Conservation (phyloP, 2,329 filamentous ascomycete species). For the Trichophyton schoenleinii region DNA sequence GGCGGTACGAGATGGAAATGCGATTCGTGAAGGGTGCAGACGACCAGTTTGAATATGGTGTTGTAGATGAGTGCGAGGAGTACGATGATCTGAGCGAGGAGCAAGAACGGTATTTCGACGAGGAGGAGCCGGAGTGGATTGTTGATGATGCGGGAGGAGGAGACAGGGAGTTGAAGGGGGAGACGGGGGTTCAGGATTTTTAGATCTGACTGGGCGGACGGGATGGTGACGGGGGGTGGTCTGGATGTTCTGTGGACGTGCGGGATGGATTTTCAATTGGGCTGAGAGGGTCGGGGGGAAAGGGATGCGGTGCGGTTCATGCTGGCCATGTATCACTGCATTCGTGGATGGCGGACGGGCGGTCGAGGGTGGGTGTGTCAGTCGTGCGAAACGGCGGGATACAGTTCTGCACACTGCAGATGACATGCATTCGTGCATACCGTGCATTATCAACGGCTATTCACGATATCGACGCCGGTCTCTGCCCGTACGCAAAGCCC, state of each 20-base stretch:
- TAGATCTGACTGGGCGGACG: slow-evolving; percentile 25
- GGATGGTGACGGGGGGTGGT: not conserved
- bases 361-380: too few species aligned
- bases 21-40: slow-evolving; percentile 66
- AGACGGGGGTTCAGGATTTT: slow-evolving; percentile 63
- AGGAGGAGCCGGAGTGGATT: slow-evolving; percentile 59
- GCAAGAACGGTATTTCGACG: slow-evolving; percentile 69
- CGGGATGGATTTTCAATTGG: not conserved
- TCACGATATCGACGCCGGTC: not conserved
- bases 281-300: not conserved
- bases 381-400: not conserved
- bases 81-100: slow-evolving; percentile 54
- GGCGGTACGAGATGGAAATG: slow-evolving; percentile 58
- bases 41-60: slow-evolving; percentile 62
- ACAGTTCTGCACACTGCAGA: not conserved
- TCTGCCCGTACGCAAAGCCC: not conserved
- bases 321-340: not conserved
- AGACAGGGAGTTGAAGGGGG: slow-evolving; percentile 33
- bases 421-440: not conserved
- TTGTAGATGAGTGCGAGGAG: slow-evolving; percentile 59
- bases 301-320: not conserved
- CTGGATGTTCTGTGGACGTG: not conserved
- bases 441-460: not conserved
- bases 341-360: not conserved
- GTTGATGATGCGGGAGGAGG: slow-evolving; percentile 28